Evolutionary conservation across 78 protist genomes (phyloP).

Genomic region (Dictyostelium capitatum): DNA sequence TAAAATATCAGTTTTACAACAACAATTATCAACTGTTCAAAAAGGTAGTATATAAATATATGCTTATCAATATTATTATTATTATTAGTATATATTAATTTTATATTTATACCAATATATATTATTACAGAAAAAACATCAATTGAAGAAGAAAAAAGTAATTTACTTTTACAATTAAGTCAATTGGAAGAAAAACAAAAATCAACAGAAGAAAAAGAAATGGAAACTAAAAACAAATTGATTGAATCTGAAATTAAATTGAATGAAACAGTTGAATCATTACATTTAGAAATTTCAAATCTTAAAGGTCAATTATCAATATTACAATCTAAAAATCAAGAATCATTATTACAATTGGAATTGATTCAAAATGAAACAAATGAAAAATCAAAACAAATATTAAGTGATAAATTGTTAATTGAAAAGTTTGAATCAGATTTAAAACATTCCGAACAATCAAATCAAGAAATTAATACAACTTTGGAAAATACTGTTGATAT

Average conservation of each 20-base stretch:
- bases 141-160: constrained; percentile 33
- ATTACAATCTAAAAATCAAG: constrained; percentile 31
- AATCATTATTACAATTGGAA: constrained; percentile 14
- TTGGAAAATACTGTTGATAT: constrained; percentile 39
- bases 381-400: neutral
- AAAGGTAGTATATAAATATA: constrained; percentile 41
- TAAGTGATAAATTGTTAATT: neutral
- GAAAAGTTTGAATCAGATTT: constrained; percentile 11
- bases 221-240: constrained; percentile 26
- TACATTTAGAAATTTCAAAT: constrained; percentile 13
- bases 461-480: constrained; percentile 9
- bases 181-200: constrained; percentile 29
- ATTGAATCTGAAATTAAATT: constrained; percentile 32
- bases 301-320: constrained; percentile 27
- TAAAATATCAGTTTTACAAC: constrained; percentile 48
- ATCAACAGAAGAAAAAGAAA: constrained; percentile 6
- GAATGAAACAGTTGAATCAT: constrained; percentile 25
- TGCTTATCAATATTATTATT: neutral
- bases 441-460: neutral
- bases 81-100: neutral
- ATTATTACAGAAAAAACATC: constrained; percentile 7
- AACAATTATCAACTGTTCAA: constrained; percentile 47
- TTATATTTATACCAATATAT: neutral
- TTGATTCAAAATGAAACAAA: constrained; percentile 16
- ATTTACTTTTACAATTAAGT: constrained; percentile 15